phyloP scores from a whole-genome alignment of 1,284 basidiomycete genomes.

The Prillingera fragicola region DNA sequence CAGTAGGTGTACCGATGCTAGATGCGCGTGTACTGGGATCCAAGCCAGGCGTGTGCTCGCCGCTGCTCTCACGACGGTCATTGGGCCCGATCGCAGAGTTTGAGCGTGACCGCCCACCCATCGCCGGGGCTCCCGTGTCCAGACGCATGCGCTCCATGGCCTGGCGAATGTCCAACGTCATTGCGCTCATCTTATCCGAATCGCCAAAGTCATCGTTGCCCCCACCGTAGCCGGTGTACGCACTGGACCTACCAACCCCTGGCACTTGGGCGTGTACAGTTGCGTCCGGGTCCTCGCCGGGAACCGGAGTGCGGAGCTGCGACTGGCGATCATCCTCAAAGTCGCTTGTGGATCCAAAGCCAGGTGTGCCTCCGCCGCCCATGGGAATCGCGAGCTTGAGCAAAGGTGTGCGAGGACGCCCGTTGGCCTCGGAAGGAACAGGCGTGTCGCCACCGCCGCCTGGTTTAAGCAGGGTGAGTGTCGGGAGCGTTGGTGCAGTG shows the following conservation, averaged over 20 bases:
- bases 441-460: constrained; percentile 1
- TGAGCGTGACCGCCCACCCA: constrained; percentile 1
- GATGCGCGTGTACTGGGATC: not conserved
- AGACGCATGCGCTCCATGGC: constrained; percentile 25
- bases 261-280: constrained; percentile 32
- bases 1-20: too few relatives aligned
- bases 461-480: constrained; percentile 1
- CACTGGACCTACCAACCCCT: not conserved
- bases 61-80: not conserved
- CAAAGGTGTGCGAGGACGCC: constrained; percentile 1
- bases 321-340: constrained; percentile 17
- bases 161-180: constrained; percentile 40
- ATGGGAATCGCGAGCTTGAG: constrained; percentile 41
- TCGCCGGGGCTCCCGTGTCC: constrained; percentile 12
- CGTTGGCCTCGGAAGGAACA: not conserved
- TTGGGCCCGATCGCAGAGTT: constrained; percentile 2
- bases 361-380: constrained; percentile 6
- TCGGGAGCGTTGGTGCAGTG: constrained; percentile 3
- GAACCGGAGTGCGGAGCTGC: constrained; percentile 20
- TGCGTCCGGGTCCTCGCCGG: constrained; percentile 34
- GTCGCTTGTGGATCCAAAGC: constrained; percentile 6
- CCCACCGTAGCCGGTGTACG: not conserved
- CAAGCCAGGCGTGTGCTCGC: not conserved
- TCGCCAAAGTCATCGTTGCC: constrained; percentile 8
- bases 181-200: constrained; percentile 25